These are phyloP conservation scores for Amanita muscaria DNA, from an alignment of 768 basidiomycete genomes.

Conservation along the genomic window DNA sequence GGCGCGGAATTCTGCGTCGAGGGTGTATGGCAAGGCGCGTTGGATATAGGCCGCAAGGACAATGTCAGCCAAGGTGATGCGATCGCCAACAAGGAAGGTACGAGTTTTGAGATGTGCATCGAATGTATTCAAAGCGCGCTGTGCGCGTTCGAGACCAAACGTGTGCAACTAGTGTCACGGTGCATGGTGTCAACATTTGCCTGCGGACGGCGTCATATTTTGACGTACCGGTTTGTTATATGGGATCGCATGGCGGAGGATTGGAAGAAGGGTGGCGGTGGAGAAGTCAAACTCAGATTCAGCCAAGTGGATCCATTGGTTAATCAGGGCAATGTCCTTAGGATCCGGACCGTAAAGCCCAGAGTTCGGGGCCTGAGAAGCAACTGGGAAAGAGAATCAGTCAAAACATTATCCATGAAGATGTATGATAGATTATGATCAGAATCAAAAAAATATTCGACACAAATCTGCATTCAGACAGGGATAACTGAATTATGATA, in stretches of 20 bases:
- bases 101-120: conserved; percentile 64
- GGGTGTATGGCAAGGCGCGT: conserved; percentile 39
- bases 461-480: conserved; percentile 22
- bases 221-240: conserved; percentile 78
- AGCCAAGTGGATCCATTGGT: conserved; percentile 77
- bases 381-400: conserved; percentile 43
- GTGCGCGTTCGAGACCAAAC: conserved; percentile 40
- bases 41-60: conserved; percentile 51
- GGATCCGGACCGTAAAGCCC: conserved; percentile 59
- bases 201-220: too few species aligned
- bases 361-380: conserved; percentile 65
- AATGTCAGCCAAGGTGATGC: conserved; percentile 91
- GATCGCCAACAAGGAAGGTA: conserved; percentile 91
- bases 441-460: conserved; percentile 38
- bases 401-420: conserved; percentile 8
- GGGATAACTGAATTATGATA: conserved; percentile 7
- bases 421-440: conserved; percentile 19
- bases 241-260: conserved; percentile 44
- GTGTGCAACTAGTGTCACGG: conserved; percentile 64
- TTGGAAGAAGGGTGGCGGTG: conserved; percentile 31
- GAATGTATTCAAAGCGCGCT: conserved; percentile 54
- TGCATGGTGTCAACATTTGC: too few species aligned
- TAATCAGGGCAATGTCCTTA: conserved; percentile 66
- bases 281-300: conserved; percentile 53
- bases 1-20: conserved; percentile 61